Evolutionary conservation across 1,284 basidiomycete species (phyloP).

Genomic region (Kwoniella shivajii): DNA sequence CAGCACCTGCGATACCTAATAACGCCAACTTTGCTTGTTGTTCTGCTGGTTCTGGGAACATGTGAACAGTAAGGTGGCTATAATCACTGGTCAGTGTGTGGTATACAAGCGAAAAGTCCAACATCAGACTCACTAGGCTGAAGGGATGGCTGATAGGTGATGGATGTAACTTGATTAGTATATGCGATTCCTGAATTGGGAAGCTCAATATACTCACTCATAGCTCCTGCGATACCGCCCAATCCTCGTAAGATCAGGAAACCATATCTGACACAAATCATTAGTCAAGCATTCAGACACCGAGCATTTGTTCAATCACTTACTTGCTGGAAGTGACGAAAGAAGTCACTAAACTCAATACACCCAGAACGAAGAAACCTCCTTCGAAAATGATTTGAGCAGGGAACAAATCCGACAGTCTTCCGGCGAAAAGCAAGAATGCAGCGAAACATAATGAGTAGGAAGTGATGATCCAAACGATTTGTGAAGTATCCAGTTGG

Average conservation of each 20-base stretch:
- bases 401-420: constrained; percentile 46
- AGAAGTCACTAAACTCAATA: constrained; percentile 40
- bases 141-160: constrained; percentile 30
- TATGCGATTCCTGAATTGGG: neutral
- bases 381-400: constrained; percentile 43
- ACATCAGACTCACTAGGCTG: constrained; percentile 29
- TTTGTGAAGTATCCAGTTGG: constrained; percentile 31
- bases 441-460: constrained; percentile 43
- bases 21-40: constrained; percentile 42
- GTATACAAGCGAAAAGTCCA: neutral
- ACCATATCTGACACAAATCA: constrained; percentile 25
- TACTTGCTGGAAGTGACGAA: constrained; percentile 49
- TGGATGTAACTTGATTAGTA: neutral
- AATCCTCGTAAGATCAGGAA: constrained; percentile 51
- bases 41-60: constrained; percentile 43
- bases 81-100: neutral
- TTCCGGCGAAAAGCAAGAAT: constrained; percentile 48
- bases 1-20: constrained; percentile 34
- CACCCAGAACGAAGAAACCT: constrained; percentile 41
- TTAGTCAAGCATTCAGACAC: neutral
- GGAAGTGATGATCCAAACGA: constrained; percentile 37
- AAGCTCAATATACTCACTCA: constrained; percentile 19
- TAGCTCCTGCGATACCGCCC: constrained; percentile 42
- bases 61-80: constrained; percentile 40
- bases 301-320: neutral